Evolutionary conservation across 441 rosid genomes (phyloP).

Genomic region (Rhodomyrtus psidioides): DNA sequence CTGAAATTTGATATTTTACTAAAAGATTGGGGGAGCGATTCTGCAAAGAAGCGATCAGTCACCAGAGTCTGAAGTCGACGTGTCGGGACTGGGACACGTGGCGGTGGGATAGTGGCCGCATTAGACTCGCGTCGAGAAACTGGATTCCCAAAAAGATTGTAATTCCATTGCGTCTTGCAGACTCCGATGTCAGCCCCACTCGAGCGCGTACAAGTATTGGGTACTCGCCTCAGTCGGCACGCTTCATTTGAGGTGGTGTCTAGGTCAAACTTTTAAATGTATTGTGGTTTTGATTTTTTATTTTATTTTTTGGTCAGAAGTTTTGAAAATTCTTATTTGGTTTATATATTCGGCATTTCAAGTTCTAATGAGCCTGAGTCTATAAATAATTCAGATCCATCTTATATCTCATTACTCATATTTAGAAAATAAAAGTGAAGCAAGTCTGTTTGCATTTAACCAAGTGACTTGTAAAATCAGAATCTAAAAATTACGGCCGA

Average conservation of each 20-base stretch:
- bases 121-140: background rate
- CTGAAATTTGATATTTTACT: too few species aligned
- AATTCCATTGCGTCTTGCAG: background rate
- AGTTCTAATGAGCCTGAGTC: too few species aligned
- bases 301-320: too few species aligned
- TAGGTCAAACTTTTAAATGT: background rate
- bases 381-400: background rate
- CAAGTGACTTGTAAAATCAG: background rate
- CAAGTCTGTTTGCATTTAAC: fast-evolving
- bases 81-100: background rate
- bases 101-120: background rate
- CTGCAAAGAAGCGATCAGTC: too few species aligned
- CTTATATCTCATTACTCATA: fast-evolving
- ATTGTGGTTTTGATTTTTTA: background rate
- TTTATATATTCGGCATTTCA: background rate
- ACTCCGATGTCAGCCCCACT: background rate
- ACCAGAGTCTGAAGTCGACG: background rate
- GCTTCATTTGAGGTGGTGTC: background rate
- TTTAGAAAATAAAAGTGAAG: fast-evolving
- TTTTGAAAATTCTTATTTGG: background rate
- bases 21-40: too few species aligned
- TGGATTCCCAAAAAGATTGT: background rate
- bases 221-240: background rate
- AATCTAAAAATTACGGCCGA: fast-evolving
- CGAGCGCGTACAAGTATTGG: background rate